phyloP scores from a whole-genome alignment of 805 yeast genomes.

The Naumovozyma baii region DNA sequence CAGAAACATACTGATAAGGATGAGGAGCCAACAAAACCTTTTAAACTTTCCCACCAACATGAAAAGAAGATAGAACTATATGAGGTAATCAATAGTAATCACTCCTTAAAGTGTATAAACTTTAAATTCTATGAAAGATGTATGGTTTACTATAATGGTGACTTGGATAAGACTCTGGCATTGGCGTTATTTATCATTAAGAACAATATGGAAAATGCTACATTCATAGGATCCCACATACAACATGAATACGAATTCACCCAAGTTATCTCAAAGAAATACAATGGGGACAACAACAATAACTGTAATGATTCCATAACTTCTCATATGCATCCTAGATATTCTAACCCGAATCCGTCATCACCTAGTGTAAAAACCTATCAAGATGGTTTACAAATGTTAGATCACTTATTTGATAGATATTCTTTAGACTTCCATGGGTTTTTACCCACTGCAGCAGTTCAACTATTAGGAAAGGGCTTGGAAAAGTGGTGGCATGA shows the following conservation, averaged over 20 bases:
- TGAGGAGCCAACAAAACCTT: neutral
- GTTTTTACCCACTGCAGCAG: slow-evolving; percentile 40
- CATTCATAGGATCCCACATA: neutral
- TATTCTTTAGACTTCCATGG: slow-evolving; percentile 49
- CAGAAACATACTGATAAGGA: neutral
- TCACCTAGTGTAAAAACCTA: too few species aligned
- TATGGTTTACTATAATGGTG: slow-evolving; percentile 38
- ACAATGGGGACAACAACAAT: too few species aligned
- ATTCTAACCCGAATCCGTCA: too few species aligned
- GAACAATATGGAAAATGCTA: neutral
- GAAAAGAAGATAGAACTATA: slow-evolving; percentile 30
- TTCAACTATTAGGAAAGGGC: slow-evolving; percentile 29
- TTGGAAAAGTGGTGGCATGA: slow-evolving; percentile 53
- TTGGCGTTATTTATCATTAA: neutral
- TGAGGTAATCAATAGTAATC: slow-evolving; percentile 29
- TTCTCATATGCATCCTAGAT: too few species aligned
- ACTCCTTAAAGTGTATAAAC: slow-evolving; percentile 29
- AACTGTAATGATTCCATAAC: too few species aligned
- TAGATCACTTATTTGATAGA: slow-evolving; percentile 11
- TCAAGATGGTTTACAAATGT: slow-evolving; percentile 4
- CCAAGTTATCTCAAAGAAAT: too few species aligned
- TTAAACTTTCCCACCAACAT: slow-evolving; percentile 2
- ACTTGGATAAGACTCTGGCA: slow-evolving; percentile 16
- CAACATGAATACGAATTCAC: too few species aligned
- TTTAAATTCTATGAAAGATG: slow-evolving; percentile 34